Evolutionary conservation across 352 stramenopile species (phyloP).

Genomic region (Globisporangium viniferum): DNA sequence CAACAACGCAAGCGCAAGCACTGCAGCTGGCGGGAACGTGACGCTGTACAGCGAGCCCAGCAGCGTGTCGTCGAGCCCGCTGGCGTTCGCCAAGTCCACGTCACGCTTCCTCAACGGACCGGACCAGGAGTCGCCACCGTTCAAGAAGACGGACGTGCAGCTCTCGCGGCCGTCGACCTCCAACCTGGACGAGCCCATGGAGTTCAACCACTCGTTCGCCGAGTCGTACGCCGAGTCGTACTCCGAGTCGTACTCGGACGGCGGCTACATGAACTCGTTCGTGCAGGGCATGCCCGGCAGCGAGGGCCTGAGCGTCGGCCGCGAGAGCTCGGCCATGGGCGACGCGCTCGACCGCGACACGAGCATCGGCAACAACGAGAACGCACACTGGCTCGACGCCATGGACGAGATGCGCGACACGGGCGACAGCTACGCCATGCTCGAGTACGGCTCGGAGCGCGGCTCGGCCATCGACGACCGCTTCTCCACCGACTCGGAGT

Average conservation of each 20-base stretch:
- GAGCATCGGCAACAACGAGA: conserved; percentile 16
- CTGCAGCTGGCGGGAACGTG: conserved; percentile 6
- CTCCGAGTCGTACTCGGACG: conserved; percentile 35
- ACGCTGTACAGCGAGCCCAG: conserved; percentile 6
- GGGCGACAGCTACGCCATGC: conserved; percentile 81
- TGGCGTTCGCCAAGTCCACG: conserved; percentile 13
- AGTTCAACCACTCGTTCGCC: conserved; percentile 51
- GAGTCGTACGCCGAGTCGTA: conserved; percentile 65
- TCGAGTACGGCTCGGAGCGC: conserved; percentile 60
- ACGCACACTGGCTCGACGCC: conserved; percentile 54
- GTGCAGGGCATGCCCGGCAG: conserved; percentile 44
- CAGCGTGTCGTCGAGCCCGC: conserved; percentile 3
- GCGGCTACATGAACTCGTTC: conserved; percentile 39
- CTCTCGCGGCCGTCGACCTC: conserved; percentile 40
- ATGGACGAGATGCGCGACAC: conserved; percentile 78
- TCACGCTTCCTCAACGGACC: conserved; percentile 15
- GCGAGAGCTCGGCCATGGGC: conserved; percentile 14
- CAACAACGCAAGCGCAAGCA: background rate
- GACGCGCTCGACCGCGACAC: conserved; percentile 16
- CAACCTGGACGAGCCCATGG: conserved; percentile 56
- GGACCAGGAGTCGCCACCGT: conserved; percentile 27
- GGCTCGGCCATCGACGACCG: conserved; percentile 61
- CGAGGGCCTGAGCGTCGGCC: conserved; percentile 20
- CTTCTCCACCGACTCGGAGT: conserved; percentile 75
- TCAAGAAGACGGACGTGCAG: conserved; percentile 32